phyloP scores from a whole-genome alignment of 768 basidiomycete species.

The Phanerochaete sordida region DNA sequence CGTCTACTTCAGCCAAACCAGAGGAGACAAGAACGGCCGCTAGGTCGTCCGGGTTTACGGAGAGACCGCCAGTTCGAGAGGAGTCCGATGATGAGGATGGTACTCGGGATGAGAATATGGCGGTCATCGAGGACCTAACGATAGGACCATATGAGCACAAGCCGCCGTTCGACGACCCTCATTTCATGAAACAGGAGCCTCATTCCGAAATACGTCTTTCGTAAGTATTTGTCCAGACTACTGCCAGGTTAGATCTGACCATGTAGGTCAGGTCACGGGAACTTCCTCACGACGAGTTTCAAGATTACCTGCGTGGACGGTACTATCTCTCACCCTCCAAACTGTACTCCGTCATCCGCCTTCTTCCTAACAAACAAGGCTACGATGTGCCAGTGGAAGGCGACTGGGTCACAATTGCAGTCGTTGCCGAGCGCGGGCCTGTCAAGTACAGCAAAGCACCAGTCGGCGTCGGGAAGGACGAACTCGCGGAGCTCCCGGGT shows the following conservation, averaged over 20 bases:
- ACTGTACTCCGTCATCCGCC: constrained; percentile 82
- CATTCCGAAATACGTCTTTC: constrained; percentile 83
- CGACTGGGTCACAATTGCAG: constrained; percentile 96
- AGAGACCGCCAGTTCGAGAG: background rate
- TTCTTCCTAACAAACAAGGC: constrained; percentile 72
- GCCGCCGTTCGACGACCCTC: constrained; percentile 67
- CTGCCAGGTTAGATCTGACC: background rate
- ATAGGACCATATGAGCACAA: constrained; percentile 77
- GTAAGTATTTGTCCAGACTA: constrained; percentile 43
- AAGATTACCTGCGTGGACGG: constrained; percentile 76
- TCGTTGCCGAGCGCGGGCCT: constrained; percentile 87
- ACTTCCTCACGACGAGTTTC: constrained; percentile 72
- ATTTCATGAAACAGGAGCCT: constrained; percentile 80
- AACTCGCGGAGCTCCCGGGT: constrained; percentile 18
- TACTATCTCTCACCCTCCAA: constrained; percentile 87
- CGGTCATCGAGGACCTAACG: constrained; percentile 71
- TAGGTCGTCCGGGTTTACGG: constrained; percentile 23
- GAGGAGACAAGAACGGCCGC: background rate
- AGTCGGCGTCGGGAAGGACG: constrained; percentile 39
- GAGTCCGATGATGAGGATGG: background rate
- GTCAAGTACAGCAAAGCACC: constrained; percentile 71
- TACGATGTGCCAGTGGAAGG: constrained; percentile 91
- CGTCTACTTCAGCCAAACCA: constrained; percentile 4
- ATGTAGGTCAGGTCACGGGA: constrained; percentile 58
- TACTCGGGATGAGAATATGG: constrained; percentile 56